Base-by-base conservation (phyloP, 2,329 filamentous ascomycete genomes). In the Penicillium polonicum region DNA sequence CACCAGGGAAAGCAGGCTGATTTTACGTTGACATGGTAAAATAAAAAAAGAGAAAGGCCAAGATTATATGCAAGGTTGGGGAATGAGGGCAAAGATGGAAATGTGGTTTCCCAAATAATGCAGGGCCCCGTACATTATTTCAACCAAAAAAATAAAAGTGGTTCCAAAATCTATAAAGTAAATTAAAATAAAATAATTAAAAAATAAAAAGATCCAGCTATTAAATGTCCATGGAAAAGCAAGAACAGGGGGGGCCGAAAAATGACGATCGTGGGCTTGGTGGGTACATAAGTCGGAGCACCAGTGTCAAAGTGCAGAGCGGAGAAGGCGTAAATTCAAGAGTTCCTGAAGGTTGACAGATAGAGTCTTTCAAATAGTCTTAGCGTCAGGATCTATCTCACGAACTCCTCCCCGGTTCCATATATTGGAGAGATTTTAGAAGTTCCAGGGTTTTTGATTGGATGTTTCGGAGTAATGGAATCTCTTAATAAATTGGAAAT, bases 191-290 rank as follows among this genome's bases (percentile, higher is more conserved):
- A 59, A 25, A 36, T 19, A 55, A 64, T 33, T 51, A 25, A 45
- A 55, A 44, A 49, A 53, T 17, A 51, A 48, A 60, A 53, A 54
- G 31, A 54, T 56, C 43, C 60, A 62, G 59, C 59, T 66, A 48
- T 56, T 60, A 61, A 58, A 66, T 57, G 60, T 64, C 65, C 65
- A 68, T 68, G 64, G 65, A 62, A 65, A 66, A 64, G 64, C 44
- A 68, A 65, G 65, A 68, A 68, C 65, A 65, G 64, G 65, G 65
- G 60, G 65, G 63, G 62, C 65, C 62, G 57, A 66, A 68, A 67
- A 68, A 67, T 68, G 65, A 67, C 64, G 65, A 68, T 68, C 65
- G 65, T 65, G 64, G 64, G 48, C 35, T 27, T 48, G 25, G 54
- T 67, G 65, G 65, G 41, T 61, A 65, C 45, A 44, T 43, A 15